Evolutionary conservation across 1,284 basidiomycete species (phyloP).

Genomic region (Sporisorium exsertum): DNA sequence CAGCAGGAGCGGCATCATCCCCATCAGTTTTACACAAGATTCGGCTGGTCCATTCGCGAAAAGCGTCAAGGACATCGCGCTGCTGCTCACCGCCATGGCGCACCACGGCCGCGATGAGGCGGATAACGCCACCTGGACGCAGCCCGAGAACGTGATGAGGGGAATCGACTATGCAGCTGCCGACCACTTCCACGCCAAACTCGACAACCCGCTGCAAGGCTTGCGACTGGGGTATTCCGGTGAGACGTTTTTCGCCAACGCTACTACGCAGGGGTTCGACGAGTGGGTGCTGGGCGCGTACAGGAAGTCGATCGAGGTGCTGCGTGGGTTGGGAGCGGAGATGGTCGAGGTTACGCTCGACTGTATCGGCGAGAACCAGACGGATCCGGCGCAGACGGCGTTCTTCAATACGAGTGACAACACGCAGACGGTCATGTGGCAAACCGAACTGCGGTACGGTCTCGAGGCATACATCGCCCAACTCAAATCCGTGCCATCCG

Average conservation of each 20-base stretch:
- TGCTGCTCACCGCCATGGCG: constrained; percentile 45
- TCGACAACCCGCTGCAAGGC: constrained; percentile 11
- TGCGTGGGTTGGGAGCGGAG: constrained; percentile 24
- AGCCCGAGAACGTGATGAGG: constrained; percentile 18
- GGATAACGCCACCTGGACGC: constrained; percentile 39
- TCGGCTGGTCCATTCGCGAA: constrained; percentile 39
- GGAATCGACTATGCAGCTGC: constrained; percentile 32
- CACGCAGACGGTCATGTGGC: constrained; percentile 21
- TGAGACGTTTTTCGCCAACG: constrained; percentile 33
- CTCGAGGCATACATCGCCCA: constrained; percentile 29
- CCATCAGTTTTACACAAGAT: constrained; percentile 43
- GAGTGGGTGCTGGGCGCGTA: constrained; percentile 23
- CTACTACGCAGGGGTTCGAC: constrained; percentile 23
- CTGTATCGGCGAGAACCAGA: constrained; percentile 24
- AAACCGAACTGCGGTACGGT: constrained; percentile 39
- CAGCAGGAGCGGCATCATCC: constrained; percentile 42
- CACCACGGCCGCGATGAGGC: constrained; percentile 29
- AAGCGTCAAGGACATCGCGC: constrained; percentile 48
- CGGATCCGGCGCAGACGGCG: constrained; percentile 14
- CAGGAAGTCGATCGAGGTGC: constrained; percentile 15
- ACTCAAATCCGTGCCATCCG: constrained; percentile 24
- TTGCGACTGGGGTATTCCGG: constrained; percentile 26
- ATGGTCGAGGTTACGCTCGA: constrained; percentile 39
- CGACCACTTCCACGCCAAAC: constrained; percentile 10
- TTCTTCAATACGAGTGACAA: constrained; percentile 33